A percentile compares a stretch with the other conserved stretches of the same genome.
phyloP scores from a whole-genome alignment of 140 eudicot genomes.

The Cichorium intybus region DNA sequence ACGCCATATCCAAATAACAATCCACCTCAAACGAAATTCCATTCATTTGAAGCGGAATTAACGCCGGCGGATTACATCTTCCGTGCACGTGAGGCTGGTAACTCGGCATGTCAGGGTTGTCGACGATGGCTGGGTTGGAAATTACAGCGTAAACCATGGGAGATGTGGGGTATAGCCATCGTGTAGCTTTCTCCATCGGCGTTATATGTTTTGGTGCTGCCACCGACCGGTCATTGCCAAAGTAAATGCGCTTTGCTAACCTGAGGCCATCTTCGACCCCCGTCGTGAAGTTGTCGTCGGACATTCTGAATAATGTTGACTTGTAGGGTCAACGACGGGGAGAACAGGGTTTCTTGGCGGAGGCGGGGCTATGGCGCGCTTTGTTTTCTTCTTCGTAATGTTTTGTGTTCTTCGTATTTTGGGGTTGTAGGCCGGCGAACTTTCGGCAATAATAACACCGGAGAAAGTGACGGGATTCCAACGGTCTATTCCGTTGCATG shows the following conservation, averaged over 20 bases:
- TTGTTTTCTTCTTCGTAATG: neutral
- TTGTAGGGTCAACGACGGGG: slow-evolving; percentile 10
- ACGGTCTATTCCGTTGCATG: slow-evolving; percentile 24
- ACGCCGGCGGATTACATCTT: slow-evolving; percentile 82
- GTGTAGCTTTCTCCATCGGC: slow-evolving; percentile 59
- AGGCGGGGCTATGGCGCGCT: slow-evolving; percentile 21
- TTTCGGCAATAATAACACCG: slow-evolving; percentile 23
- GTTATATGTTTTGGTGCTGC: slow-evolving; percentile 65
- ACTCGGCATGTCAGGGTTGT: slow-evolving; percentile 94
- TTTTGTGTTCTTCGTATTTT: neutral
- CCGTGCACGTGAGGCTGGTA: slow-evolving; percentile 98
- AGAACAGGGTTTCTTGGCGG: slow-evolving; percentile 37
- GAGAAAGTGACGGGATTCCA: slow-evolving; percentile 38
- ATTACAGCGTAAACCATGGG: slow-evolving; percentile 91
- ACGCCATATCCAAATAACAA: slow-evolving; percentile 70
- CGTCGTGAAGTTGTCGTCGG: slow-evolving; percentile 46
- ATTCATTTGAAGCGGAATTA: slow-evolving; percentile 92
- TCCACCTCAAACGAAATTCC: slow-evolving; percentile 65
- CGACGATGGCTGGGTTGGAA: slow-evolving; percentile 64
- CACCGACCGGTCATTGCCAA: slow-evolving; percentile 80
- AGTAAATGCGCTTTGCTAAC: slow-evolving; percentile 79
- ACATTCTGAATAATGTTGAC: slow-evolving; percentile 26
- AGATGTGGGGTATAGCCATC: slow-evolving; percentile 55
- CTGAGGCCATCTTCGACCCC: slow-evolving; percentile 86
- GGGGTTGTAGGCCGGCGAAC: slow-evolving; percentile 1